These are phyloP conservation scores for Aspergillus tubingensis DNA, from an alignment of 2,329 filamentous ascomycete genomes.

Conservation along the genomic window DNA sequence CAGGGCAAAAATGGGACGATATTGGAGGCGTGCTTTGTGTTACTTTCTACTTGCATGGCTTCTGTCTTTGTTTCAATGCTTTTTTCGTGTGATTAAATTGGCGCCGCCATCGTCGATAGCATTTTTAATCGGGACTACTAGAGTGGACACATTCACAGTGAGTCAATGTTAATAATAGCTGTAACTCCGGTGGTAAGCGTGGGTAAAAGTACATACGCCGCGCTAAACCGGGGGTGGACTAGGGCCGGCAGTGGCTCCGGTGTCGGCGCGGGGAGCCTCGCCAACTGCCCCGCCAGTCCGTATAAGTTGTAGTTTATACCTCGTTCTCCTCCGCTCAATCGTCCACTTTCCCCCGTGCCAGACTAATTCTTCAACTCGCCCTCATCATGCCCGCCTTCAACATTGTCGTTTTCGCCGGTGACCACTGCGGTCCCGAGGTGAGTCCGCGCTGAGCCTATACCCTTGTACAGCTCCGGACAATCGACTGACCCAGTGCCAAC, in stretches of 20 bases:
- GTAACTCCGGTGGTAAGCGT: neutral
- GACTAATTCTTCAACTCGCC: neutral
- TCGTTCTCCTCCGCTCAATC: neutral
- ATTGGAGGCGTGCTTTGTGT: slow-evolving; percentile 8
- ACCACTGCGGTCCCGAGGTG: slow-evolving; percentile 86
- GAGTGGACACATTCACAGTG: neutral
- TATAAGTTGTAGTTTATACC: slow-evolving; percentile 15
- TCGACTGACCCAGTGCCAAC: neutral
- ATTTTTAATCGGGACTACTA: neutral
- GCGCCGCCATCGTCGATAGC: neutral
- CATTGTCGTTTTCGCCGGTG: slow-evolving; percentile 78
- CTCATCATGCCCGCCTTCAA: slow-evolving; percentile 68
- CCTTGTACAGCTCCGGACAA: neutral
- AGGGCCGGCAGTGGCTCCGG: slow-evolving; percentile 21
- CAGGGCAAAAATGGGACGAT: slow-evolving; percentile 16
- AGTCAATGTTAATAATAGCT: neutral
- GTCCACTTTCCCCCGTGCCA: slow-evolving; percentile 10
- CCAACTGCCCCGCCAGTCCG: slow-evolving; percentile 21
- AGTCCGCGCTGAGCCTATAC: slow-evolving; percentile 24
- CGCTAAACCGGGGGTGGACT: slow-evolving; percentile 9
- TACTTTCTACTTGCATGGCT: slow-evolving; percentile 4
- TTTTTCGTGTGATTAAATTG: slow-evolving; percentile 7
- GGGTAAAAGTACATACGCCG: slow-evolving; percentile 1
- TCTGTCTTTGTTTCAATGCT: slow-evolving; percentile 1
- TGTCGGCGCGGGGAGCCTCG: slow-evolving; percentile 29